Base-by-base conservation (phyloP, 1,284 basidiomycete genomes). In the Melampsora occidentalis region DNA sequence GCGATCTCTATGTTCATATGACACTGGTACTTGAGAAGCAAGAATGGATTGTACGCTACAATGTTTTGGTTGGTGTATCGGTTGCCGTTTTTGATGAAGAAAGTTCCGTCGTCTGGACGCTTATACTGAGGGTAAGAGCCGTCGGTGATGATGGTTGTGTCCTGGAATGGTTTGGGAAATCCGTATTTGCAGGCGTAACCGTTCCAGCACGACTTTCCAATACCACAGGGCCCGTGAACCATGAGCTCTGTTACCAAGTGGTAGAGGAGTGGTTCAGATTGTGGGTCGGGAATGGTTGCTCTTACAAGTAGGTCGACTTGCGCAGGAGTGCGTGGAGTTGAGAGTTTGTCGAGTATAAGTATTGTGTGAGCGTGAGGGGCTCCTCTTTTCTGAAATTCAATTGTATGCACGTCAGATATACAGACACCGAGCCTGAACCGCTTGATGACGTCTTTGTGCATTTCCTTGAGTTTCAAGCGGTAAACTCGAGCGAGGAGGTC, bases 331-430 rank as follows among this genome's bases (percentile, higher is more conserved):
- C 33, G 51, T 3, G 86, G 77, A 61, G 84, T 85, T 51, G 80
- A 76, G 0, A 53, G 70, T 0, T 80, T 57, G 0, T 82, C 76
- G 2, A 87, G 78, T 72, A 85, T 85, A 1, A 87, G 80, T 0
- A 87, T 79, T 0, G 85, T 76, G 75, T 88, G 86, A 77, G 85
- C 83, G 69, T 87, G 86, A 2, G 86, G 86, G 0, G 87, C 82
- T 0, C 86, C 85, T 1, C 84, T 80, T 76, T 87, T 88, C 77
- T 88, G 87, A 69, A 86, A 88, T 78, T 87, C 85, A 76, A 87
- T 85, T 0, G 83, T 84, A 70, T 85, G 85, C 0, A 87, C 83
- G 76, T 83, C 71, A 0, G 83, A 85, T 25, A 81, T 81, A 2
- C 79, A 62, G 0, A 71, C n/a, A 0, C 85, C 85, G 79, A 86